Conservation (phyloP, 805 yeast genomes). For the Candida vaughaniae region DNA sequence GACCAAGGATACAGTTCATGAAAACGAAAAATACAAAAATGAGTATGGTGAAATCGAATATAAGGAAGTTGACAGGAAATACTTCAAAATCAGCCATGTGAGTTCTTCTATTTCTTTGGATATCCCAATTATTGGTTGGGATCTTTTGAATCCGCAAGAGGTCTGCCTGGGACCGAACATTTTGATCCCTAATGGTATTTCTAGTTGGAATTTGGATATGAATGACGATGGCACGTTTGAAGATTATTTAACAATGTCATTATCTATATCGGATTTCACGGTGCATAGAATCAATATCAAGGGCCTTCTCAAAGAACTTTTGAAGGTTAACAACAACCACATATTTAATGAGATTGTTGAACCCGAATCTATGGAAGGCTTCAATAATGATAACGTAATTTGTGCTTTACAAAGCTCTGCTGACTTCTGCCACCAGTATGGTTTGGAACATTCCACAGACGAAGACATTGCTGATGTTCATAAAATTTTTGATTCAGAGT, state of each 20-base stretch:
- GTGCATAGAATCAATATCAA: conserved; percentile 33
- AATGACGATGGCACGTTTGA: conserved; percentile 6
- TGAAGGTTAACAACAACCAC: conserved; percentile 5
- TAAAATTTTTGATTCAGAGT: conserved; percentile 8
- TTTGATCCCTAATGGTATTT: conserved; percentile 36
- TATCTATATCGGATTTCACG: conserved; percentile 38
- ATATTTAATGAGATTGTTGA: conserved; percentile 9
- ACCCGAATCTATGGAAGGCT: conserved; percentile 10
- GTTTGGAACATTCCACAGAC: conserved; percentile 12
- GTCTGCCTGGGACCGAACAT: conserved; percentile 32
- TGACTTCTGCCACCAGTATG: conserved; percentile 30
- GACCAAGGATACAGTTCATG: conserved; percentile 11
- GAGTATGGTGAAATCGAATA: conserved; percentile 6
- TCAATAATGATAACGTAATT: conserved; percentile 26
- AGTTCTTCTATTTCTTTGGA: conserved; percentile 31
- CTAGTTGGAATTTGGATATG: conserved; percentile 21
- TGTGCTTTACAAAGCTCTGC: conserved; percentile 31
- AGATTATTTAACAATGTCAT: conserved; percentile 33
- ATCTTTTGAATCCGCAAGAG: conserved; percentile 17
- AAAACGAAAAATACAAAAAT: conserved; percentile 1
- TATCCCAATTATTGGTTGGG: conserved; percentile 31
- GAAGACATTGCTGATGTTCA: conserved; percentile 3
- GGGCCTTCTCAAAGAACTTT: conserved; percentile 27
- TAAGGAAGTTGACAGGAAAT: conserved; percentile 4
- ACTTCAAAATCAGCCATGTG: conserved; percentile 28